Percentiles rank a stretch among this genome's conserved stretches.
phyloP scores from a whole-genome alignment of 192 early-diverging fungal species.

The Entophlyctis luteolus region DNA sequence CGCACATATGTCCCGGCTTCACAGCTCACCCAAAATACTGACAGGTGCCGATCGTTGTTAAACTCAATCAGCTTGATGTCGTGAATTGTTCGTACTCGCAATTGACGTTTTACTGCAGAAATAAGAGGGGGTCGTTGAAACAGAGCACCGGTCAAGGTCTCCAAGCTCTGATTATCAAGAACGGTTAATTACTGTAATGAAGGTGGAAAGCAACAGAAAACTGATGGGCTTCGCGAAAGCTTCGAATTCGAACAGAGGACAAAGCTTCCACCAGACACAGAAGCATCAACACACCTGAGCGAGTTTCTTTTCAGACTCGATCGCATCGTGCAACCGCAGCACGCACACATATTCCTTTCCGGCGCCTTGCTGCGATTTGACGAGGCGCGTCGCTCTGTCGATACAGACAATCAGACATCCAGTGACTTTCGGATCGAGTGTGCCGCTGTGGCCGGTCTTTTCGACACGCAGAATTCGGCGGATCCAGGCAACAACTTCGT shows the following conservation, averaged over 20 bases:
- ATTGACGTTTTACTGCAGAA: slow-evolving; percentile 98
- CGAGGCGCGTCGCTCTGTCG: slow-evolving; percentile 95
- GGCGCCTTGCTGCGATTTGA: slow-evolving; percentile 98
- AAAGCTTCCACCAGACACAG: neutral
- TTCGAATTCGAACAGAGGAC: neutral
- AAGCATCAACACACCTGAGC: slow-evolving; percentile 46
- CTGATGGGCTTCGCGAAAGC: neutral
- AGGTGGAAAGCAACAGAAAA: neutral
- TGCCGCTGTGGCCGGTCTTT: slow-evolving; percentile 98
- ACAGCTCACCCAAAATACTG: slow-evolving; percentile 96
- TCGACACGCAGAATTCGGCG: slow-evolving; percentile 93
- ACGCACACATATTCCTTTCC: slow-evolving; percentile 99
- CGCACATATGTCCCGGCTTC: slow-evolving; percentile 99
- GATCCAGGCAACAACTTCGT: slow-evolving; percentile 99
- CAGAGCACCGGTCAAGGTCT: slow-evolving; percentile 95
- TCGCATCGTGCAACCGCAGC: slow-evolving; percentile 88
- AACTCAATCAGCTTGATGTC: slow-evolving; percentile 94
- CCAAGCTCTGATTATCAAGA: slow-evolving; percentile 58
- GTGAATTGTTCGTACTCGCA: slow-evolving; percentile 97
- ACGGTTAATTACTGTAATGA: neutral
- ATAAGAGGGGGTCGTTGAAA: slow-evolving; percentile 99
- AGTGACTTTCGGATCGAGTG: slow-evolving; percentile 98
- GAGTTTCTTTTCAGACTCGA: slow-evolving; percentile 86
- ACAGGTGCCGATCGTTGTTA: slow-evolving; percentile 93
- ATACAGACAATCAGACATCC: slow-evolving; percentile 99